Base-by-base conservation (phyloP, 2,329 filamentous ascomycete genomes). In the Trichoderma semiorbis region DNA sequence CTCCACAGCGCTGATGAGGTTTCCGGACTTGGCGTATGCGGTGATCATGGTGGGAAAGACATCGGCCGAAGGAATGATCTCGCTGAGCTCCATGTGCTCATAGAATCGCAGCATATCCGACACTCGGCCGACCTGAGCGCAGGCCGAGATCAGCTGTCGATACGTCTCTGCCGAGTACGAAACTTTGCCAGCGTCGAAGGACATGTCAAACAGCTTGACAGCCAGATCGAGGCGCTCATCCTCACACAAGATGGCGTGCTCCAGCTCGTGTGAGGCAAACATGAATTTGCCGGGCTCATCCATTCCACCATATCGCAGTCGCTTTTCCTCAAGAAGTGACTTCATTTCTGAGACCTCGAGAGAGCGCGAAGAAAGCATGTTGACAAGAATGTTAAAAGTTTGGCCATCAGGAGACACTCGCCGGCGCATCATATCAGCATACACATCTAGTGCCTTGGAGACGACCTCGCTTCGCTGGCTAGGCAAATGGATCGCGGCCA, bases 1-100 rank as follows among this genome's bases (percentile, higher is more conserved):
- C 80, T 97, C 94, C 7, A 98, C 93, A 24, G 95, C 96, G 76
- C 93, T 97, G 77, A 91, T 87, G 58, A 98, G 84, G 79, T 98
- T 94, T 64, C 94, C 93, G 12, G 88, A 88, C 55, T 89, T 88
- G 73, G 93, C 93, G 79, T 97, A 98, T 0, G 95, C 94, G n/a
- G 92, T 91, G 80, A 99, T 98, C 93, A 99, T 97, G 21, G 91
- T 88, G 1, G 94, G 92, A 82, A 97, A 98, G 67, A 95, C 93
- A 60, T 92, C 90, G 7, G 94, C 91, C 72, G 92, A 90, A 0
- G 95, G 93, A 18, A 89, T 87, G 26, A 93, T 88, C 71, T 90
- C 90, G 76, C 88, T 90, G 43, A 87, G 84, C 81, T 97, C 94
- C 94, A 98, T 97, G 80, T 98, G 94, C 75, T 93, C 91, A 78